Conservation (phyloP, 495 filamentous ascomycete genomes). For the Tuber melanosporum region DNA sequence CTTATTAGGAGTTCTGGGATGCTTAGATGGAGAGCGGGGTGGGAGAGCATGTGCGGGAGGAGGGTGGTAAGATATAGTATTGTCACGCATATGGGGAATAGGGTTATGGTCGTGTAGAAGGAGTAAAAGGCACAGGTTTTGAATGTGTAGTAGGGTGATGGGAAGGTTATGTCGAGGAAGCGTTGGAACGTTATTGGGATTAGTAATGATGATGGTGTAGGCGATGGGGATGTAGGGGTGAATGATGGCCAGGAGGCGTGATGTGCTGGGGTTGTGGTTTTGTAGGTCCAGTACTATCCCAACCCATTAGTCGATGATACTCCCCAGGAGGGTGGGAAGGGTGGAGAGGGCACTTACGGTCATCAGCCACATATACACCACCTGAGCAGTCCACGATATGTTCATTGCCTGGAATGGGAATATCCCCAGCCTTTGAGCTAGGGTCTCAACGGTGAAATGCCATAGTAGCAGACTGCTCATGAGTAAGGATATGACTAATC, state of each 20-base stretch:
- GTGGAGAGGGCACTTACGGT: constrained; percentile 9
- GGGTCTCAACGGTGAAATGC: constrained; percentile 16
- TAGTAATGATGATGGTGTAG: background rate
- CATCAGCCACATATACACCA: constrained; percentile 26
- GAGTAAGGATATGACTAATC: constrained; percentile 6
- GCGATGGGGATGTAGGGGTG: constrained; percentile 11
- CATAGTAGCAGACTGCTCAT: constrained; percentile 16
- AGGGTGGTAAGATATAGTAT: constrained; percentile 24
- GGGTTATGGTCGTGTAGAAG: constrained; percentile 23
- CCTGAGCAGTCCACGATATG: constrained; percentile 20
- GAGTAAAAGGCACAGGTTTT: constrained; percentile 7
- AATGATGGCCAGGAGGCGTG: background rate
- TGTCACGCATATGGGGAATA: constrained; percentile 13
- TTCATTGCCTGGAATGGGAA: constrained; percentile 27
- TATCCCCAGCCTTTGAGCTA: constrained; percentile 8
- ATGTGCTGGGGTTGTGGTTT: constrained; percentile 5
- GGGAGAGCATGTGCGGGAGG: constrained; percentile 18
- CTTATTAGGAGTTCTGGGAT: constrained; percentile 20
- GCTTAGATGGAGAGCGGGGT: constrained; percentile 4
- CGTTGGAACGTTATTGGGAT: background rate
- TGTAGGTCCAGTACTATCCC: background rate
- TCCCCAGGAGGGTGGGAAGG: background rate
- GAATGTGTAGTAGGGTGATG: constrained; percentile 1
- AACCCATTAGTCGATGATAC: background rate
- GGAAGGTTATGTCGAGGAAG: background rate